A percentile compares a stretch with the other conserved stretches of the same genome.
These are phyloP conservation scores for Sporothrix inflata DNA, from an alignment of 2,329 filamentous ascomycete species.

Conservation along the genomic window DNA sequence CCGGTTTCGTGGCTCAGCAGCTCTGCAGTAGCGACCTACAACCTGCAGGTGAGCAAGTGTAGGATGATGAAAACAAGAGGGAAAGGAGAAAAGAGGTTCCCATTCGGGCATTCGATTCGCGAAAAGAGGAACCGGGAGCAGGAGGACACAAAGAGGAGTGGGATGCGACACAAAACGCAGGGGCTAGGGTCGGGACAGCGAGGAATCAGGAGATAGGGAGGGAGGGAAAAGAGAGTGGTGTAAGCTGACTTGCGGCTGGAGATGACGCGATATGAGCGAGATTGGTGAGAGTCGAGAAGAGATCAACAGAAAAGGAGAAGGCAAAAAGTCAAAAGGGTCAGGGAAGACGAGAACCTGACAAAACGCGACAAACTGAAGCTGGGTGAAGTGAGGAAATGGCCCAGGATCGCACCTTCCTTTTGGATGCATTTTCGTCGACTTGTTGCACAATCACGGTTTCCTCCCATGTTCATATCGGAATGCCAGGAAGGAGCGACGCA, in stretches of 20 bases:
- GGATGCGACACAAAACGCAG: not conserved
- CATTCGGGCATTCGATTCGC: not conserved
- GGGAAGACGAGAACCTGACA: not conserved
- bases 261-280: not conserved
- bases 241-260: not conserved
- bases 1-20: slow-evolving; percentile 1
- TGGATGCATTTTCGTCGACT: not conserved
- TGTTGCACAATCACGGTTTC: not conserved
- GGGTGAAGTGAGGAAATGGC: not conserved
- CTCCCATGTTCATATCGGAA: not conserved
- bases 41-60: not conserved
- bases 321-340: not conserved
- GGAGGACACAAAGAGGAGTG: not conserved
- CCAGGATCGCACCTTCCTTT: not conserved
- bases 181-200: not conserved
- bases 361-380: not conserved
- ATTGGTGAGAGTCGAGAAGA: too few species aligned
- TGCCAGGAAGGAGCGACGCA: not conserved
- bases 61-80: not conserved
- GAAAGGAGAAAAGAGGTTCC: not conserved
- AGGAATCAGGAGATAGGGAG: not conserved
- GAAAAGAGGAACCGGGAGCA: not conserved
- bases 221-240: not conserved
- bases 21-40: not conserved
- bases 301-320: not conserved